A percentile compares a stretch with the other conserved stretches of the same genome.
Conservation (phyloP, 1,139 yeast genomes). For the Arxiozyma slooffiae region DNA sequence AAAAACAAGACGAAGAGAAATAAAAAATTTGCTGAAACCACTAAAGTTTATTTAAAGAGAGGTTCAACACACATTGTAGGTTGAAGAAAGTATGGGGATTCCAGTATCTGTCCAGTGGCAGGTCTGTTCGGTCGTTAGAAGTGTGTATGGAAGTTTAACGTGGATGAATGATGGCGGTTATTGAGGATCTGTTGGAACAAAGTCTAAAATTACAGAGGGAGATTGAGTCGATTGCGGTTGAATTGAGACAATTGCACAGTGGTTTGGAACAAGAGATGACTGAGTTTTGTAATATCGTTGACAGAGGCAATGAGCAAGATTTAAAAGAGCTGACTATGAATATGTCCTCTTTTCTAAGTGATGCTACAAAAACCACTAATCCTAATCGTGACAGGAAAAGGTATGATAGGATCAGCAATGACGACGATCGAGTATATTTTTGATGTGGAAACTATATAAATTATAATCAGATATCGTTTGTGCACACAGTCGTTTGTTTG, state of each 20-base stretch:
- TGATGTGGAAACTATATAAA: too few relatives aligned
- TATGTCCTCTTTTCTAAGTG: background rate
- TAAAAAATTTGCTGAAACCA: too few relatives aligned
- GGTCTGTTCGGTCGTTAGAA: too few relatives aligned
- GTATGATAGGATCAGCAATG: background rate
- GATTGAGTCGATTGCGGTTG: constrained; percentile 10
- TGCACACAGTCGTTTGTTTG: background rate
- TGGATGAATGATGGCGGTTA: background rate
- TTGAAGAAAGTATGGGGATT: too few relatives aligned
- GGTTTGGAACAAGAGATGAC: constrained; percentile 1
- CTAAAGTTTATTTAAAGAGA: too few relatives aligned
- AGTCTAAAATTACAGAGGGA: constrained; percentile 20
- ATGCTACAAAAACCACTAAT: background rate
- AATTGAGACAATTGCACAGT: background rate
- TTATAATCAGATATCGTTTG: too few relatives aligned
- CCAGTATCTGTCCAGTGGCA: too few relatives aligned
- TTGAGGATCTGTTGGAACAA: constrained; percentile 9
- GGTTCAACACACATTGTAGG: too few relatives aligned
- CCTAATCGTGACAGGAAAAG: too few relatives aligned
- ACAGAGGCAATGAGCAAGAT: background rate
- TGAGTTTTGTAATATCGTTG: background rate
- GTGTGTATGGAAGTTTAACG: too few relatives aligned
- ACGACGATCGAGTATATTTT: too few relatives aligned
- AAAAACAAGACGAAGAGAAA: too few relatives aligned
- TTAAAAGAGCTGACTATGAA: background rate